Percentiles rank a stretch among this genome's conserved stretches.
Evolutionary conservation across 495 filamentous ascomycete genomes (phyloP).

Genomic region (Echria macrotheca): DNA sequence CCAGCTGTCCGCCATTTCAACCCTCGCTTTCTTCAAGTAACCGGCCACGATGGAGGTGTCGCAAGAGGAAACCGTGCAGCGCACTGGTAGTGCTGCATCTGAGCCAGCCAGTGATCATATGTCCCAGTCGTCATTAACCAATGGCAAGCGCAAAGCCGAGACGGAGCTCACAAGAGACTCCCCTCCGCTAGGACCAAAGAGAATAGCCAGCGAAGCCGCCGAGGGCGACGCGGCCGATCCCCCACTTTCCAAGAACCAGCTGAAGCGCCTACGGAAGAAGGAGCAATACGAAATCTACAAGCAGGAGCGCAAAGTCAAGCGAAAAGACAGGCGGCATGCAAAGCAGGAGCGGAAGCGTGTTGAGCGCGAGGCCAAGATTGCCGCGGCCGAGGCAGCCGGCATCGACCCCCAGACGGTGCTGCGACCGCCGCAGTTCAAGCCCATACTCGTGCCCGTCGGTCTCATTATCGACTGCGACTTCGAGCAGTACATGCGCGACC

Average conservation of each 20-base stretch:
- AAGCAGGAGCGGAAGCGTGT: conserved; percentile 54
- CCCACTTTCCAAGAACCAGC: conserved; percentile 69
- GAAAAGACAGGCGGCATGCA: conserved; percentile 64
- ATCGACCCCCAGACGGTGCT: conserved; percentile 26
- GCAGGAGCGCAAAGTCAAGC: conserved; percentile 61
- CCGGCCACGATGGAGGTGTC: too few species aligned
- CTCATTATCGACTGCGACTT: conserved; percentile 89
- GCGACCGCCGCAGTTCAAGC: conserved; percentile 19
- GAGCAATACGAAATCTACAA: conserved; percentile 64
- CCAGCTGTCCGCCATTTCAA: neutral
- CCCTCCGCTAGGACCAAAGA: too few species aligned
- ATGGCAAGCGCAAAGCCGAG: conserved; percentile 27
- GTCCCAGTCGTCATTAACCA: conserved; percentile 3
- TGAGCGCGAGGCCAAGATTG: conserved; percentile 34
- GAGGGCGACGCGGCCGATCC: too few species aligned
- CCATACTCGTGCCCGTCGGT: conserved; percentile 59
- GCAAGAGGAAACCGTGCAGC: neutral
- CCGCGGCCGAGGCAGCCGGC: conserved; percentile 38
- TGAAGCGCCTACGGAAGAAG: conserved; percentile 63
- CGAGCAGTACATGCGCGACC: conserved; percentile 78
- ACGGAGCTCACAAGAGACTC: conserved; percentile 21
- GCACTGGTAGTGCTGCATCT: too few species aligned
- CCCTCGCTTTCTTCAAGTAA: too few species aligned
- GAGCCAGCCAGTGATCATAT: neutral
- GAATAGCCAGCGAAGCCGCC: too few species aligned